Evolutionary conservation across 2,329 filamentous ascomycete species (phyloP).

Genomic region (Nannizzia gypsea): DNA sequence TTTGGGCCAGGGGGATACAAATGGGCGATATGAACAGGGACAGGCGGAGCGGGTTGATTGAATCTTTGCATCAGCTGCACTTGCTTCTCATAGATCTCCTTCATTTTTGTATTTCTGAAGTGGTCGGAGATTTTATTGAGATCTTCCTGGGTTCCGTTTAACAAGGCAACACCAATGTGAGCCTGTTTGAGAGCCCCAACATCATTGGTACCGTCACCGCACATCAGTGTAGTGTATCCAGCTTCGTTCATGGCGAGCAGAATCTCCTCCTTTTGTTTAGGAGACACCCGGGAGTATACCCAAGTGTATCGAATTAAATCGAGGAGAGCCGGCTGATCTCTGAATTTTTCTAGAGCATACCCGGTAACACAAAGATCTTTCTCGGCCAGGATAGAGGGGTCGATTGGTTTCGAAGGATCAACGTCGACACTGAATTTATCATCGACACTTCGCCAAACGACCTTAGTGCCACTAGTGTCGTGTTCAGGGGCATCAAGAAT

Average conservation of each 20-base stretch:
- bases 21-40: constrained; percentile 85
- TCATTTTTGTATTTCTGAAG: constrained; percentile 90
- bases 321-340: constrained; percentile 62
- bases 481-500: constrained; percentile 93
- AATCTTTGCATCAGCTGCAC: constrained; percentile 82
- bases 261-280: constrained; percentile 98
- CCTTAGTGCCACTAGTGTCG: constrained; percentile 62
- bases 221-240: constrained; percentile 98
- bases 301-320: constrained; percentile 78
- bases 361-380: constrained; percentile 96
- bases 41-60: constrained; percentile 84
- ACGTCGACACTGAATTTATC: constrained; percentile 79
- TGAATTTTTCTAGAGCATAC: constrained; percentile 83
- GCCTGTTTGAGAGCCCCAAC: constrained; percentile 96
- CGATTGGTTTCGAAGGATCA: constrained; percentile 68
- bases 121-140: constrained; percentile 86
- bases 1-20: constrained; percentile 79
- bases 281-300: constrained; percentile 97
- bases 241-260: constrained; percentile 90
- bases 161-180: constrained; percentile 87
- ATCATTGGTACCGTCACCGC: constrained; percentile 95
- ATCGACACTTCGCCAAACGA: constrained; percentile 92
- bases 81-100: constrained; percentile 97
- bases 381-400: constrained; percentile 63
- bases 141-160: constrained; percentile 89